Evolutionary conservation across 2,329 filamentous ascomycete species (phyloP), one percentile per base, ranked within the genome.

Genomic region (Neopestalotiopsis clavispora): DNA sequence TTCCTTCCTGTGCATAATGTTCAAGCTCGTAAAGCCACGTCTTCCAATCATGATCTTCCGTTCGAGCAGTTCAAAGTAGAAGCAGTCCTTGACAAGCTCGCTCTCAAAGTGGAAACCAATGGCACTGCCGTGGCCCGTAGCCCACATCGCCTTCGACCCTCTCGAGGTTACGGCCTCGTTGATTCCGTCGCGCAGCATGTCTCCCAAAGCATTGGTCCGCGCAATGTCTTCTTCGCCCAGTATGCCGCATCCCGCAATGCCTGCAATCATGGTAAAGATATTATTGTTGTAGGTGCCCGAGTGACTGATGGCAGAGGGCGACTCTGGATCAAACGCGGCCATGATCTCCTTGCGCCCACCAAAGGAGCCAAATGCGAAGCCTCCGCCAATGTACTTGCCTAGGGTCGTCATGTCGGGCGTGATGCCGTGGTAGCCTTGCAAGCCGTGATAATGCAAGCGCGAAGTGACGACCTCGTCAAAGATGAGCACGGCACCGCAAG

Each of bases 401-500:
- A 92, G 77, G 0, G 89, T 90, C 59, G 86, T 89, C 66, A 92
- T 76, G 74, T 92, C 91, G 0, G 90, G 89, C 2, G 78, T 80
- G 7, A 90, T 75, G 1, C 78, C 81, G 32, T 81, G 69, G 28
- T 79, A 69, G 2, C 77, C 74, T 5, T 84, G 82, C 3, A 89
- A 76, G 0, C 91, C 90, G 6, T 83, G 79, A 1, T 80, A 80
- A 20, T 82, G 78, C 34, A 92, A 78, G 2, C 91, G 84, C 3
- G 87, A 90, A 0, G 90, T 92, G 86, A 92, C 91, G 5, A 93
- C 91, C 78, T 94, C 91, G 75, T 94, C 91, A 14, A 92, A 80
- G 45, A 94, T 89, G 71, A 94, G 85, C 0, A 93, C 69, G 0
- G 87, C 87, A 1, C 85, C 86, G 0, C 75, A 76, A 66, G 81